Base-by-base conservation (phyloP, 2,329 filamentous ascomycete species). In the Aspergillus amoenus region DNA sequence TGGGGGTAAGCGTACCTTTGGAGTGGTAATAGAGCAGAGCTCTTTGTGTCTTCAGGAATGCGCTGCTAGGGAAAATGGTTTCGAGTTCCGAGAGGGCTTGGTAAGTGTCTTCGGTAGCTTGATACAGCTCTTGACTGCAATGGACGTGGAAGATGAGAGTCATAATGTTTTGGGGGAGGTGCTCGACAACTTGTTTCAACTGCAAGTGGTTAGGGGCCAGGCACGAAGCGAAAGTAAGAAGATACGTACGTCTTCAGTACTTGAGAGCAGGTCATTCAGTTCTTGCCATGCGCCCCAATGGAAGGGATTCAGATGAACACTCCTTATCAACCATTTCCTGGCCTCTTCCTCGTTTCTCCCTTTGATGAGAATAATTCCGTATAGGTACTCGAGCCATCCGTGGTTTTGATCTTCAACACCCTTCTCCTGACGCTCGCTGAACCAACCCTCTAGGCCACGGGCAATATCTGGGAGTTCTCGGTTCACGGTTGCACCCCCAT, bases 261-360 rank as follows among this genome's bases (percentile, higher is more conserved):
- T 87, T 37, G 86, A 85, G 58, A 96, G 84, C 24, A 97, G 80
- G 40, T 87, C 87, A 4, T 90, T 90, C 73, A 99, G 84, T 76
- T 99, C 94, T 57, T 94, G 83, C 94, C 94, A 99, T 60, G 92
- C 93, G 7, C 92, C 91, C 94, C 94, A 99, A 70, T 97, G 96
- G 84, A 93, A 96, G 1, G 92, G 90, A 67, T 92, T 96, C 41
- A 91, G 79, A 71, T 95, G 90, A 9, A 97, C 90, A 69, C 93
- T 96, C 61, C 86, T 84, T 51, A 97, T 81, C n/a, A 99, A 82
- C 82, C 90, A 96, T 61, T 89, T 85, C 73, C 93, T 87, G 2
- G 94, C 94, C 59, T 89, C 83, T 44, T 87, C 83, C 64, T 96
- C 92, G 66, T 94, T 97, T 75, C 96, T 96, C 60, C 93, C 89